Evolutionary conservation across 225 moss, liverwort and hornwort species (phyloP).

Genomic region (Thuidium tamariscinum): DNA sequence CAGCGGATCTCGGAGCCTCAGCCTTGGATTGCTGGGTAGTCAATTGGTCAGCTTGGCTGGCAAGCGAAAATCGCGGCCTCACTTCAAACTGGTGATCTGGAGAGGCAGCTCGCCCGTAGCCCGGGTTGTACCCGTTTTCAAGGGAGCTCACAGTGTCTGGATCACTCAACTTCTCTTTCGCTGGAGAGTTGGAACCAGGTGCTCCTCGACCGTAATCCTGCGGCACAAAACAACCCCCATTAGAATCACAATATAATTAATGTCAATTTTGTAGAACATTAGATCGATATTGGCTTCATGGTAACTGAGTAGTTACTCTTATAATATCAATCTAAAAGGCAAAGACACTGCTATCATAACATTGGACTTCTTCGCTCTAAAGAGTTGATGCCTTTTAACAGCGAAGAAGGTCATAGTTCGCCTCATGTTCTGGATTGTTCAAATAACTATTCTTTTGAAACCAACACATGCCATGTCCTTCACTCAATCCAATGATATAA

Average conservation of each 20-base stretch:
- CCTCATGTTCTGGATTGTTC: not conserved
- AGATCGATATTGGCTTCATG: not conserved
- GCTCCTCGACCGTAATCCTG: conserved; percentile 8
- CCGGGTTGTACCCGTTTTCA: conserved; percentile 4
- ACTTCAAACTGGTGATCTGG: conserved; percentile 44
- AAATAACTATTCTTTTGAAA: not conserved
- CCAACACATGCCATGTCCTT: not conserved
- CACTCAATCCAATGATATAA: not conserved
- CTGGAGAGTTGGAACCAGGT: not conserved
- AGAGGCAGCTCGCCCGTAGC: not conserved
- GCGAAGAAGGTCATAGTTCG: too few species aligned
- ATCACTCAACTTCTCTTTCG: conserved; percentile 21
- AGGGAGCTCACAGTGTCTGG: conserved; percentile 20
- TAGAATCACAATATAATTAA: not conserved
- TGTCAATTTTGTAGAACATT: not conserved
- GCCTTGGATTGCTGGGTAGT: conserved; percentile 13
- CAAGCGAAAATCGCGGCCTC: conserved; percentile 28
- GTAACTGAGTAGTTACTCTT: not conserved
- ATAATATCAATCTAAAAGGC: not conserved
- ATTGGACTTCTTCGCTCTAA: too few species aligned
- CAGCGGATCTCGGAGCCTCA: conserved; percentile 1
- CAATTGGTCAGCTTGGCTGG: conserved; percentile 18
- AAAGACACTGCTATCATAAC: not conserved
- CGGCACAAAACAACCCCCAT: not conserved
- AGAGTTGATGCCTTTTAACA: not conserved